Percentiles rank a stretch among this genome's conserved stretches.
These are phyloP conservation scores for Harringtonia lauricola DNA, from an alignment of 2,329 filamentous ascomycete species.

Conservation along the genomic window DNA sequence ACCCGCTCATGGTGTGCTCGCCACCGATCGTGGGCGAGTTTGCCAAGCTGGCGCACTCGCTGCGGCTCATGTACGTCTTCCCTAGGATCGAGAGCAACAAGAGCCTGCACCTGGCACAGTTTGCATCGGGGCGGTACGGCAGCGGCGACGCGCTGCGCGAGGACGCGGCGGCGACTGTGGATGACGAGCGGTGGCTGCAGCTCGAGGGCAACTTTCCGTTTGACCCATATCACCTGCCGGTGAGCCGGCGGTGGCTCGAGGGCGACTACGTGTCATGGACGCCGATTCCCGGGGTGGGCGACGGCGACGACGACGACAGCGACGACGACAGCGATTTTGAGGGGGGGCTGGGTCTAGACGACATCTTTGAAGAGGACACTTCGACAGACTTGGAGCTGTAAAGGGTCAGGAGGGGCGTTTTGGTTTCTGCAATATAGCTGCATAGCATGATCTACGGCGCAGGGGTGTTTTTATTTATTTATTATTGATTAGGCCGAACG, in stretches of 20 bases:
- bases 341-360: conserved; percentile 19
- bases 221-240: conserved; percentile 84
- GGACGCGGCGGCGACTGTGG: conserved; percentile 38
- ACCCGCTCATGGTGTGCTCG: conserved; percentile 90
- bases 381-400: conserved; percentile 1
- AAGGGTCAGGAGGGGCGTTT: too few relatives aligned
- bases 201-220: conserved; percentile 95
- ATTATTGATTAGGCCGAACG: too few relatives aligned
- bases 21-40: conserved; percentile 87
- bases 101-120: conserved; percentile 67
- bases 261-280: conserved; percentile 75
- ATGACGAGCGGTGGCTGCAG: conserved; percentile 70
- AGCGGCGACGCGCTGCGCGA: conserved; percentile 36
- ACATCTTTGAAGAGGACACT: conserved; percentile 5
- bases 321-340: conserved; percentile 32
- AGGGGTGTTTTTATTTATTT: too few relatives aligned
- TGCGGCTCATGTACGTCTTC: conserved; percentile 83
- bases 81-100: conserved; percentile 87
- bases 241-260: conserved; percentile 80
- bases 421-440: too few relatives aligned
- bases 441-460: too few relatives aligned
- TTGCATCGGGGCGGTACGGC: conserved; percentile 45
- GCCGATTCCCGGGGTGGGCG: conserved; percentile 58
- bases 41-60: conserved; percentile 73
- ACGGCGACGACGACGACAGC: conserved; percentile 39